Base-by-base conservation (phyloP, 2,329 filamentous ascomycete genomes). In the Aspergillus proliferans region DNA sequence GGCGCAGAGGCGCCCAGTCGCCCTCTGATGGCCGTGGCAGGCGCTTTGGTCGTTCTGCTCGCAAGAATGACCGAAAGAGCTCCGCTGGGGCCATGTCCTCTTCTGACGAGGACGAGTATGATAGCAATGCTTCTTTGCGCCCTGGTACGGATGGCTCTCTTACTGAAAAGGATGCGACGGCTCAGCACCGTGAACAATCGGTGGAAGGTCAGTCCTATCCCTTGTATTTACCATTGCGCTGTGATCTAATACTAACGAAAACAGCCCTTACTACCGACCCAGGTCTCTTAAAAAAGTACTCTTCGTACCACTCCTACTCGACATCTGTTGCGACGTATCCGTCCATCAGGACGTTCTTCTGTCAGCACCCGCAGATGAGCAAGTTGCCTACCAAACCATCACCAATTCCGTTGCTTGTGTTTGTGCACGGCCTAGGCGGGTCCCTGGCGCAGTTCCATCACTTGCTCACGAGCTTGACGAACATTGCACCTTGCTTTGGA, bases 391-490 rank as follows among this genome's bases (percentile, higher is more conserved):
- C 76, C 39, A 77, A 83, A 52, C 87, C 88, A 1, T 78, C 80
- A 0, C 84, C 87, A 0, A 71, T 96, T 9, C 93, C 93, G 1
- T 73, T 98, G 8, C 73, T 97, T 3, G 90, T 97, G 40, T 95
- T 94, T 64, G 77, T 97, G 49, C 93, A 97, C 63, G 93, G 93
- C 1, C 78, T 97, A 8, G 93, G 92, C n/a, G 93, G 93, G 44
- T 95, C 88, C 0, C 80, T 90, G 21, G 86, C 89, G 9, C 93
- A 97, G 63, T 97, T 96, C 64, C 80, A 88, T 48, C 82, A 87
- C 26, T 73, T 97, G 4, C 72, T 97, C 14, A 86, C 83, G 18
- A 93, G 88, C 66, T 76, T 98, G 43, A 81, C 87, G 45, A 89
- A 94, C 63, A 75, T 90, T 44, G 89, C 87, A 10, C 85, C 90